Base-by-base conservation (phyloP, 176 grass and related monocot genomes). In the Dendrocalamus sinicus region DNA sequence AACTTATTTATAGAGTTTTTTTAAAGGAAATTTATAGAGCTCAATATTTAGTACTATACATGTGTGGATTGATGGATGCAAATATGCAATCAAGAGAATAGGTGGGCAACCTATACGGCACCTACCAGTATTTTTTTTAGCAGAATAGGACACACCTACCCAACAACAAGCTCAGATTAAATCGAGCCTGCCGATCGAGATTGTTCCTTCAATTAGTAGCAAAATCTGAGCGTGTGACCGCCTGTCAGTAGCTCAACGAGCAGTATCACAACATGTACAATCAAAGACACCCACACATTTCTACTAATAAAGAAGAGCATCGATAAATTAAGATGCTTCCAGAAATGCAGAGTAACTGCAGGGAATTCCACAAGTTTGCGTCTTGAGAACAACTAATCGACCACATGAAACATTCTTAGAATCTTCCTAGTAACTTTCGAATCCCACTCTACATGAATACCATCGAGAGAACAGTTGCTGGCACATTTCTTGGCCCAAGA, bases 401-500 rank as follows among this genome's bases (percentile, higher is more conserved):
- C n/a, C 26, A 9, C 60, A 24, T 32, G 79, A 75, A 67, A 59
- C 77, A 45, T n/a, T 64, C 61, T 37, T n/a, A 58, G 79, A 46
- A 74, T 50, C 70, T 23, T 19, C 20, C 26, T 3, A 28, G 59
- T 84, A 62, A 10, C 86, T 83, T 43, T 83, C 20, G 53, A 54
- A 17, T 53, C 70, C 51, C 83, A 86, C 63, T 55, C 77, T 64
- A 20, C 44, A 89, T 53, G 61, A 85, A 81, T 83, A 26, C 22
- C 62, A 11, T 50, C 14, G 55, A 51, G 15, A 17, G 20, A 70
- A 48, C 71, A 4, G 72, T 86, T 54, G 47, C 37, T 77, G 20
- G 30, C 70, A 50, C 72, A 12, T 77, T 62, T 57, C 82, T 70
- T 63, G 79, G 64, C 17, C 28, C 55, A 11, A 40, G 32, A 28